Evolutionary conservation across 306 rosid genomes (phyloP).

Genomic region (Fragaria iinumae): DNA sequence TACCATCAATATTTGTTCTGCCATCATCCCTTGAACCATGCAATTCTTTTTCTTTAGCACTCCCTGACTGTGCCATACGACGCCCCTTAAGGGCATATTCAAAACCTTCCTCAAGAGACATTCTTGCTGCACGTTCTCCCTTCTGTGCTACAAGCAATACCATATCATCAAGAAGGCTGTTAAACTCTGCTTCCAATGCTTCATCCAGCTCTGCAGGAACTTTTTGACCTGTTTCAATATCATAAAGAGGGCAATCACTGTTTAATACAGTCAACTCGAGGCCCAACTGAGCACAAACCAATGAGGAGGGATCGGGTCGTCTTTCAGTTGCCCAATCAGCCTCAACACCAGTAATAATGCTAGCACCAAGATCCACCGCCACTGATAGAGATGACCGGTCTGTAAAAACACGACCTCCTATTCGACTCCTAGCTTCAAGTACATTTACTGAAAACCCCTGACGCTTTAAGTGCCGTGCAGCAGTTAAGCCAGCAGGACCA

Average conservation of each 20-base stretch:
- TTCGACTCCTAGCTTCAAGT: slow-evolving; percentile 89
- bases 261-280: slow-evolving; percentile 85
- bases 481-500: slow-evolving; percentile 99
- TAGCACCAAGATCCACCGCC: slow-evolving; percentile 99
- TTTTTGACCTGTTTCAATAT: slow-evolving; percentile 67
- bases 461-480: slow-evolving; percentile 95
- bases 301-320: slow-evolving; percentile 96
- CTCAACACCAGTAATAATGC: slow-evolving; percentile 99
- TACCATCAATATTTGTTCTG: slow-evolving; percentile 25
- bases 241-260: slow-evolving; percentile 98
- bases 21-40: slow-evolving; percentile 32
- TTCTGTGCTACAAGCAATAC: slow-evolving; percentile 74
- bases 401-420: slow-evolving; percentile 96
- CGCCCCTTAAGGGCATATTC: slow-evolving; percentile 86
- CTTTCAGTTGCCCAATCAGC: slow-evolving; percentile 98
- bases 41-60: slow-evolving; percentile 45
- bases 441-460: slow-evolving; percentile 81
- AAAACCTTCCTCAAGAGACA: slow-evolving; percentile 99
- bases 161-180: slow-evolving; percentile 97
- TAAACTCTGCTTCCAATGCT: slow-evolving; percentile 90
- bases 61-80: slow-evolving; percentile 48
- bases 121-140: slow-evolving; percentile 79
- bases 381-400: slow-evolving; percentile 89
- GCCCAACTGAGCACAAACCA: slow-evolving; percentile 95
- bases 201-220: slow-evolving; percentile 95